Percentiles rank a stretch among this genome's conserved stretches.
These are phyloP conservation scores for Sisymbrium altissimum DNA, from an alignment of 345 rosid genomes.

Conservation along the genomic window DNA sequence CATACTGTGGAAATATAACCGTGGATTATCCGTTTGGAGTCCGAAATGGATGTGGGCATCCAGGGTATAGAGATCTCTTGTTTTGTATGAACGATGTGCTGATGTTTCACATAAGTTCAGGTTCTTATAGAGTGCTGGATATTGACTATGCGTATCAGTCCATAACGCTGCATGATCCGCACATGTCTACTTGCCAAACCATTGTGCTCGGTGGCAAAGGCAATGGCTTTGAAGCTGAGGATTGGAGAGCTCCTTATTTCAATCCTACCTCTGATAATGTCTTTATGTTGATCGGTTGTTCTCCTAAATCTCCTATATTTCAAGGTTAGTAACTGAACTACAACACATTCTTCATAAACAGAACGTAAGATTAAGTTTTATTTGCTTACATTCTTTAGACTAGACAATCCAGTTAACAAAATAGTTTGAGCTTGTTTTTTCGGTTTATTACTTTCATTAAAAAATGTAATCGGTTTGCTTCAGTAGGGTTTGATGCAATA, in stretches of 20 bases:
- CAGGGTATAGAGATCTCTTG: slow-evolving; percentile 73
- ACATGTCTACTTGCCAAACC: slow-evolving; percentile 68
- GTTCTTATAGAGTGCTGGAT: slow-evolving; percentile 75
- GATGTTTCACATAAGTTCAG: slow-evolving; percentile 85
- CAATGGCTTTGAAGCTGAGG: slow-evolving; percentile 78
- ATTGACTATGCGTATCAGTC: slow-evolving; percentile 80
- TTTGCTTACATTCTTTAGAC: not conserved
- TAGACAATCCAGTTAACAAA: not conserved
- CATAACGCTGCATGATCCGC: slow-evolving; percentile 78
- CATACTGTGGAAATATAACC: slow-evolving; percentile 82
- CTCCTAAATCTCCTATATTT: slow-evolving; percentile 73
- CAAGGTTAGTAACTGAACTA: slow-evolving; percentile 33
- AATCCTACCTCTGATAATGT: slow-evolving; percentile 68
- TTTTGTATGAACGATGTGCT: slow-evolving; percentile 79
- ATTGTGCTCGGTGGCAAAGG: slow-evolving; percentile 70
- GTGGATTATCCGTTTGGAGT: slow-evolving; percentile 76
- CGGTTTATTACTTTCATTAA: not conserved
- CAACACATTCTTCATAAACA: not conserved
- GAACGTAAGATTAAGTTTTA: too few species aligned
- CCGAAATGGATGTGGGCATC: slow-evolving; percentile 82
- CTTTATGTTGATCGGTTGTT: slow-evolving; percentile 86
- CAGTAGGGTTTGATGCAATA: not conserved
- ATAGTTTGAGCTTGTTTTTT: not conserved
- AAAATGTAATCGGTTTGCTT: not conserved
- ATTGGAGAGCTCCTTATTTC: slow-evolving; percentile 73